These are phyloP conservation scores for Caryopteris hybrid DNA, from an alignment of 305 asterid genomes.

Conservation along the genomic window DNA sequence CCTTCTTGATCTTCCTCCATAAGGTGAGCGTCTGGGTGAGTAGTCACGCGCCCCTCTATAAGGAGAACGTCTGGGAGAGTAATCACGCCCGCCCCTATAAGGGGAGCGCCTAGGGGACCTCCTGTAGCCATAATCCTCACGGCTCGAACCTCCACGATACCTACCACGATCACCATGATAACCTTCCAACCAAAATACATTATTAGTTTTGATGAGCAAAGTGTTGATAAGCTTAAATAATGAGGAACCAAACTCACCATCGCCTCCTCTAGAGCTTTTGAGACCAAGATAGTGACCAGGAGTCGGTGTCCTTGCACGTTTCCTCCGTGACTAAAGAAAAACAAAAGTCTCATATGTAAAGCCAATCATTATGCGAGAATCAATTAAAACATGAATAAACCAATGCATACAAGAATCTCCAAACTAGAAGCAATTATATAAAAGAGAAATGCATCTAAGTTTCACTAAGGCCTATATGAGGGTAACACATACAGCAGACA, in stretches of 20 bases:
- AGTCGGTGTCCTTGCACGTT: constrained; percentile 90
- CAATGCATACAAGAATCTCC: background rate
- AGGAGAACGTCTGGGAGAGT: constrained; percentile 60
- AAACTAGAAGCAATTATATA: background rate
- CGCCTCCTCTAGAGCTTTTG: constrained; percentile 72
- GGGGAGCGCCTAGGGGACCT: constrained; percentile 67
- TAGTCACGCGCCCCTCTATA: constrained; percentile 44
- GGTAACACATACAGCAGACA: constrained; percentile 14
- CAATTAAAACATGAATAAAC: background rate
- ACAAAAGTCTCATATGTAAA: constrained; percentile 19
- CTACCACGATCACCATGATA: constrained; percentile 51
- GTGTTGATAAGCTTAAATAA: background rate
- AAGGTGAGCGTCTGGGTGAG: constrained; percentile 51
- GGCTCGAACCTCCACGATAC: constrained; percentile 66
- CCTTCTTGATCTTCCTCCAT: constrained; percentile 77
- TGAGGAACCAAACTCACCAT: constrained; percentile 39
- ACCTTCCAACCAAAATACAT: constrained; percentile 35
- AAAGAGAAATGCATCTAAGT: constrained; percentile 2
- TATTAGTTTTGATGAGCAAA: background rate
- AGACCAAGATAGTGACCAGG: constrained; percentile 99
- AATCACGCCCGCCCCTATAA: constrained; percentile 52
- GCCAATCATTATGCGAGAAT: background rate
- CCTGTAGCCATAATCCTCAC: constrained; percentile 68
- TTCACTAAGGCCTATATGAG: constrained; percentile 11
- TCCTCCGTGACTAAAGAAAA: constrained; percentile 80